phyloP scores from a whole-genome alignment of 495 filamentous ascomycete species.

The Stereocaulon alpinum region DNA sequence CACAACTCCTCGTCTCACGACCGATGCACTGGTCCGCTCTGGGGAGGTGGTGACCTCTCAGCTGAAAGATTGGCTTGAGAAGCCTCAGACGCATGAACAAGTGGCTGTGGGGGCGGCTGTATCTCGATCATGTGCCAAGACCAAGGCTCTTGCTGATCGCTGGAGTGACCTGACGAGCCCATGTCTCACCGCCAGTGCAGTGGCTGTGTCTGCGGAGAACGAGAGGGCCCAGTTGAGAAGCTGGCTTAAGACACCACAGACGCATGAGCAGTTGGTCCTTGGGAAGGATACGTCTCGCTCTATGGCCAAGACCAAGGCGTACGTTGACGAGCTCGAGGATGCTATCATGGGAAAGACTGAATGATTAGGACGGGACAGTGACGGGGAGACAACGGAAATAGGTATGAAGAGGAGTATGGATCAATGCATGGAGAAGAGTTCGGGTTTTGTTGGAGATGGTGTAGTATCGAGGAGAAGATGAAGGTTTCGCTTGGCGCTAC shows the following conservation, averaged over 20 bases:
- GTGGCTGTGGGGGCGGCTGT: background rate
- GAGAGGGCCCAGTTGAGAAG: background rate
- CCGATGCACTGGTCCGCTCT: no score
- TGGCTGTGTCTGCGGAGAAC: background rate
- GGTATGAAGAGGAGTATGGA: no score
- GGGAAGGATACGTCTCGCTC: background rate
- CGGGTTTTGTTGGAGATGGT: no score
- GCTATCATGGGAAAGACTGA: background rate
- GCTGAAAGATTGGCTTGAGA: conserved; percentile 7
- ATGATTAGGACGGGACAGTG: no score
- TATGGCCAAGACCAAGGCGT: background rate
- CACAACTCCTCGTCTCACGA: no score
- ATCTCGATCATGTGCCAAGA: background rate
- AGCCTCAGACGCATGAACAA: conserved; percentile 5
- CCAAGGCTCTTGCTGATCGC: no score
- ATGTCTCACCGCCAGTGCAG: background rate
- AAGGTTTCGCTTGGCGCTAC: no score
- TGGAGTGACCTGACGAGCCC: background rate
- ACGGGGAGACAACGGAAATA: background rate
- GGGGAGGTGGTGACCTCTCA: background rate
- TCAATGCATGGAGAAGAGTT: no score
- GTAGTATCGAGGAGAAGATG: no score
- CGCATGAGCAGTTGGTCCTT: background rate
- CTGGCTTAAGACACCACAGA: conserved; percentile 1
- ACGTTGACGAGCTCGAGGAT: background rate